Percentiles rank a stretch among this genome's conserved stretches.
Evolutionary conservation across 2,329 filamentous ascomycete species (phyloP).

Genomic region (Monilinia fructicola): DNA sequence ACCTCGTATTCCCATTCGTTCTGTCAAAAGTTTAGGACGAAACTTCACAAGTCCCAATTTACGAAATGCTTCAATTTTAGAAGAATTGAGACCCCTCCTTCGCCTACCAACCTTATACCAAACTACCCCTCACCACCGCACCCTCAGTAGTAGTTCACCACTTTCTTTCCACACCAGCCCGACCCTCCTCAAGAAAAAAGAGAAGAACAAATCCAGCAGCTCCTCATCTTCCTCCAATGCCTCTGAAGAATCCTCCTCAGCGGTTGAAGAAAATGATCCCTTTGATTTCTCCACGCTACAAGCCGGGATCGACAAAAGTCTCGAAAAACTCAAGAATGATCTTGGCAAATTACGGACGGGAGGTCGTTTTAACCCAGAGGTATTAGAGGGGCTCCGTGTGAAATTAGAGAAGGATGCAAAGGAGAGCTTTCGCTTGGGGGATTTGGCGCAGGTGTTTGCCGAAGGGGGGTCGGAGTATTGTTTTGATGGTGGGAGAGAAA

Average conservation of each 20-base stretch:
- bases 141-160: conserved; percentile 9
- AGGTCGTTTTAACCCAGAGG: conserved; percentile 61
- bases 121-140: conserved; percentile 2
- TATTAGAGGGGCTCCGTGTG: conserved; percentile 62
- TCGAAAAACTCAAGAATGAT: conserved; percentile 59
- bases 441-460: conserved; percentile 67
- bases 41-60: background rate
- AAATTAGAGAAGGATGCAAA: conserved; percentile 53
- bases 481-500: conserved; percentile 63
- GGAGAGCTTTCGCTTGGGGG: conserved; percentile 54
- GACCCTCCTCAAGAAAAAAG: conserved; percentile 35
- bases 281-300: conserved; percentile 61
- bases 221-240: conserved; percentile 16
- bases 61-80: conserved; percentile 4
- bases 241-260: conserved; percentile 13
- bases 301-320: conserved; percentile 52
- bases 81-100: background rate
- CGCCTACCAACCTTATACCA: background rate
- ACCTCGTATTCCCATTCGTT: conserved; percentile 2
- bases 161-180: conserved; percentile 27
- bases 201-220: conserved; percentile 22
- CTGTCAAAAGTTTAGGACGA: background rate
- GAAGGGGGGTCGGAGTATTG: conserved; percentile 59
- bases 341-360: conserved; percentile 61
- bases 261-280: conserved; percentile 47